A percentile compares a stretch with the other conserved stretches of the same genome.
Conservation (phyloP, 2,329 filamentous ascomycete genomes). For the Ceratocystis papillata region DNA sequence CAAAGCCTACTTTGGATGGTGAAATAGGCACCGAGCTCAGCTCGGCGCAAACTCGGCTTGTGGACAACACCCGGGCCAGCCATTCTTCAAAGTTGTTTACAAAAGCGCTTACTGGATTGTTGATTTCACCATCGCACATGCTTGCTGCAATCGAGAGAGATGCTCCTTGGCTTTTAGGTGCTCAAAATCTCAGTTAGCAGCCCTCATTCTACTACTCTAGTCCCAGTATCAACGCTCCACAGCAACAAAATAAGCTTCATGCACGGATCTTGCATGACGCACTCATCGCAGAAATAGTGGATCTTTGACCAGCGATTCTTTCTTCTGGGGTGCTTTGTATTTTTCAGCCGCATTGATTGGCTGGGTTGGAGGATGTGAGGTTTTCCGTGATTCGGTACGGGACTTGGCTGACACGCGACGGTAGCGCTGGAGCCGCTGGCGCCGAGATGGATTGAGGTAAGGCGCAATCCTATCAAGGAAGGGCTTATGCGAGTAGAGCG, state of each 20-base stretch:
- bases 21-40: not conserved
- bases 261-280: not conserved
- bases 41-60: not conserved
- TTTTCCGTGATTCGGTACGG: not conserved
- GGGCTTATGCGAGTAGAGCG: not conserved
- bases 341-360: slow-evolving; percentile 7
- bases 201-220: not conserved
- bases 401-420: not conserved
- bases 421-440: not conserved
- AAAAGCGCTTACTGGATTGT: slow-evolving; percentile 8
- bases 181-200: not conserved
- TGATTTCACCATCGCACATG: slow-evolving; percentile 3
- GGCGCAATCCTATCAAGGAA: not conserved
- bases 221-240: not conserved
- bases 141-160: slow-evolving; percentile 16
- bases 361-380: not conserved
- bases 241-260: not conserved
- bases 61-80: not conserved
- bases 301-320: slow-evolving; percentile 10
- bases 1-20: not conserved
- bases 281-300: slow-evolving; percentile 12
- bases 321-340: slow-evolving; percentile 5
- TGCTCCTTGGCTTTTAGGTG: slow-evolving; percentile 18
- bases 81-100: slow-evolving; percentile 6
- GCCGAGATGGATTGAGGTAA: not conserved